phyloP scores from a whole-genome alignment of 1,139 yeast species.

The Suhomyces kunorum region DNA sequence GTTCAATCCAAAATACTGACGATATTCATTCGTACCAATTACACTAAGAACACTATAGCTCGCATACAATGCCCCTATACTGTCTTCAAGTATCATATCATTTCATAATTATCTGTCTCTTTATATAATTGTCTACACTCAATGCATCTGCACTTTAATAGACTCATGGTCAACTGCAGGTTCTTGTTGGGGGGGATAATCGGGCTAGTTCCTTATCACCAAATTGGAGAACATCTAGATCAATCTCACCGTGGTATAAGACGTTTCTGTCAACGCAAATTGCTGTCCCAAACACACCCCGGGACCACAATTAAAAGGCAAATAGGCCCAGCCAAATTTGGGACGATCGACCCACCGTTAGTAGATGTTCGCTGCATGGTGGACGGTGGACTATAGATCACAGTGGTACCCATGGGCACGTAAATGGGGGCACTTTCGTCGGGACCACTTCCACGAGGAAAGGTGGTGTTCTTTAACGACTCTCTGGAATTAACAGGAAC shows the following conservation, averaged over 20 bases:
- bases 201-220: slow-evolving; percentile 22
- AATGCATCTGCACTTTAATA: too few relatives aligned
- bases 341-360: slow-evolving; percentile 23
- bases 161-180: slow-evolving; percentile 39
- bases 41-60: too few relatives aligned
- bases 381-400: slow-evolving; percentile 23
- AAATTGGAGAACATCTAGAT: slow-evolving; percentile 37
- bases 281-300: slow-evolving; percentile 49
- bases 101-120: too few relatives aligned
- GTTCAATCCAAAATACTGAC: too few relatives aligned
- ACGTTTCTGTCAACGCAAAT: slow-evolving; percentile 48
- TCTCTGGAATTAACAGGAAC: slow-evolving; percentile 28
- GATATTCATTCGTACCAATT: too few relatives aligned
- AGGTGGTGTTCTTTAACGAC: slow-evolving; percentile 25
- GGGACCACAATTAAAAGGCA: slow-evolving; percentile 49
- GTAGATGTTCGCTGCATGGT: slow-evolving; percentile 26
- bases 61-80: too few relatives aligned
- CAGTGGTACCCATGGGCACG: slow-evolving; percentile 25
- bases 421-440: slow-evolving; percentile 23
- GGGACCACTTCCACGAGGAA: slow-evolving; percentile 29
- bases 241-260: slow-evolving; percentile 32
- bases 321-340: slow-evolving; percentile 44
- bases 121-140: too few relatives aligned
- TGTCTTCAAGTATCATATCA: too few relatives aligned
- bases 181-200: slow-evolving; percentile 35